These are phyloP conservation scores for Chlorella sorokiniana DNA, from an alignment of 139 green algal species.

Conservation along the genomic window DNA sequence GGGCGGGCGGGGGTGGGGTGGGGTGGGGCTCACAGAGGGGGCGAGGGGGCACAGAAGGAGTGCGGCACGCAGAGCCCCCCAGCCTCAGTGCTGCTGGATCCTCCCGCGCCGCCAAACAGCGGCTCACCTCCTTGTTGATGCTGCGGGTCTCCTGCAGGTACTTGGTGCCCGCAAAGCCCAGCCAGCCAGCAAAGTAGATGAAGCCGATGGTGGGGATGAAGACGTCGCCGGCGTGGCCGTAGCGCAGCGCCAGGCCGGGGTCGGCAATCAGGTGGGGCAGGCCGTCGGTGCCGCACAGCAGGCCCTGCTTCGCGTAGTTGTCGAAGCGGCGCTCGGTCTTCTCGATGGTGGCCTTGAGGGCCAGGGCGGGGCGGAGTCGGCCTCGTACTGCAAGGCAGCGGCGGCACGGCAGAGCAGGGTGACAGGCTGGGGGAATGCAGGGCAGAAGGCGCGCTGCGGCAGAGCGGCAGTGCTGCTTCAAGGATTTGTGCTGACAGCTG, in stretches of 20 bases:
- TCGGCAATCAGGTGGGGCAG: constrained; percentile 98
- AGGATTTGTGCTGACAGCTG: too few relatives aligned
- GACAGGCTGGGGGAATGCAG: neutral
- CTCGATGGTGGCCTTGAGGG: constrained; percentile 93
- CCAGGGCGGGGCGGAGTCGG: constrained; percentile 82
- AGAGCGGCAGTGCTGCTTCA: too few relatives aligned
- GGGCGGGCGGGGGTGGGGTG: neutral
- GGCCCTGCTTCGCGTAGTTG: constrained; percentile 87
- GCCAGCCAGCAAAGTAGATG: constrained; percentile 98
- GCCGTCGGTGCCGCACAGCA: constrained; percentile 98
- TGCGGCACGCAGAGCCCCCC: too few relatives aligned
- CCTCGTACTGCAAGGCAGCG: constrained; percentile 83
- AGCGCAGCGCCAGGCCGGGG: constrained; percentile 91
- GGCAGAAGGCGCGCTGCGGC: neutral
- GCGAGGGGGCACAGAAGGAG: too few relatives aligned
- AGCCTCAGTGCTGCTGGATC: neutral
- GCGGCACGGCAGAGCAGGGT: neutral
- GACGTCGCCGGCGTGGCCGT: constrained; percentile 93
- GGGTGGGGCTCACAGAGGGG: too few relatives aligned
- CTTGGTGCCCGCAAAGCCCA: constrained; percentile 91
- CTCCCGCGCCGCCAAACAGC: neutral
- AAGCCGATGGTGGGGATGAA: constrained; percentile 95
- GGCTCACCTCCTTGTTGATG: constrained; percentile 97
- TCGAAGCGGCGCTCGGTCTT: constrained; percentile 93
- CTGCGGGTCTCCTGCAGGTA: constrained; percentile 90